A percentile compares a stretch with the other conserved stretches of the same genome.
Conservation (phyloP, 306 rosid species). For the Trifolium pratense region DNA sequence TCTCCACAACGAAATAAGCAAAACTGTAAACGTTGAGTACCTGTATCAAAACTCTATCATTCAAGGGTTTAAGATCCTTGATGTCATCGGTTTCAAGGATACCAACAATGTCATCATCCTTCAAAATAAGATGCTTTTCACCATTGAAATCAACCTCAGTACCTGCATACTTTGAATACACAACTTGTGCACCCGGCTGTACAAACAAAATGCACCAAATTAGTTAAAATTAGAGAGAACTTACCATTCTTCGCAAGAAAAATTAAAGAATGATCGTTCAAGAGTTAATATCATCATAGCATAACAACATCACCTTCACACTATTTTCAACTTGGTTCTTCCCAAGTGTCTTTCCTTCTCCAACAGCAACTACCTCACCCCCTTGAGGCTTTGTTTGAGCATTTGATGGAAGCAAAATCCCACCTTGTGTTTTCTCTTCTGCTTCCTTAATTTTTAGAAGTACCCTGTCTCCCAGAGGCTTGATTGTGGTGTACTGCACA, state of each 20-base stretch:
- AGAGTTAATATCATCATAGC: not conserved
- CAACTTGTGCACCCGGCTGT: slow-evolving; percentile 73
- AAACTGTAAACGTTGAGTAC: slow-evolving; percentile 45
- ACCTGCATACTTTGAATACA: slow-evolving; percentile 86
- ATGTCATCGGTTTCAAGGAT: slow-evolving; percentile 76
- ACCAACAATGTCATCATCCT: slow-evolving; percentile 88
- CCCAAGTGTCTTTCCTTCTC: slow-evolving; percentile 78
- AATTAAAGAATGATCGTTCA: not conserved
- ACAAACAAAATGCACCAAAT: slow-evolving; percentile 14
- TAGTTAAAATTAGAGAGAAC: slow-evolving; percentile 2
- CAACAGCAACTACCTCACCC: slow-evolving; percentile 91
- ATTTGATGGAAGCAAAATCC: slow-evolving; percentile 83
- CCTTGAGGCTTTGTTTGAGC: slow-evolving; percentile 90
- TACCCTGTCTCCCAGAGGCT: slow-evolving; percentile 87
- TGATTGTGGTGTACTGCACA: slow-evolving; percentile 73
- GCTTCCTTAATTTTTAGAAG: slow-evolving; percentile 67
- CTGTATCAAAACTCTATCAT: slow-evolving; percentile 83
- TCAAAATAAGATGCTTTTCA: slow-evolving; percentile 75
- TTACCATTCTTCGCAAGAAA: not conserved
- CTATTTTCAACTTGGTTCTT: slow-evolving; percentile 65
- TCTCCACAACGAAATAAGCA: not conserved
- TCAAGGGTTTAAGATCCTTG: slow-evolving; percentile 85
- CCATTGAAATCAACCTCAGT: slow-evolving; percentile 87
- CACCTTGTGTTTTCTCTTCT: slow-evolving; percentile 74
- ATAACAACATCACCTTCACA: slow-evolving; percentile 58